Percentiles rank a stretch among this genome's conserved stretches.
Evolutionary conservation across 495 filamentous ascomycete genomes (phyloP).

Genomic region (Hyaloscypha hepaticicola): DNA sequence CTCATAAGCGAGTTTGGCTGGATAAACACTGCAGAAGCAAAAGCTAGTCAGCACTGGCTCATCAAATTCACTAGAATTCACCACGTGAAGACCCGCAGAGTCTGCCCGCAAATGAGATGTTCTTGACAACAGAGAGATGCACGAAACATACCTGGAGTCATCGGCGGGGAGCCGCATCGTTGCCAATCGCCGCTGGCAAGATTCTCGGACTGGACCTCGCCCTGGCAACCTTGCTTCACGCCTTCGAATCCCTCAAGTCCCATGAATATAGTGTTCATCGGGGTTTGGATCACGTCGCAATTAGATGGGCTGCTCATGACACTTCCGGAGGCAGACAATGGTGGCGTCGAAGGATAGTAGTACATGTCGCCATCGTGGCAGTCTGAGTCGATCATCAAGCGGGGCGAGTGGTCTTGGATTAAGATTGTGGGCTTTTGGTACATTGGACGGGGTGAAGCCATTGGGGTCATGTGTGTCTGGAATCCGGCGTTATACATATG

Average conservation of each 20-base stretch:
- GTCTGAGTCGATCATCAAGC: conserved; percentile 78
- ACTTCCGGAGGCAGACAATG: conserved; percentile 81
- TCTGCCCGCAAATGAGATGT: not conserved
- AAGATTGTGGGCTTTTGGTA: conserved; percentile 75
- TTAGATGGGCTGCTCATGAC: conserved; percentile 83
- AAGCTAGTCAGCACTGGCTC: conserved; percentile 14
- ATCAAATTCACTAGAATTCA: not conserved
- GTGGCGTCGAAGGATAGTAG: conserved; percentile 83
- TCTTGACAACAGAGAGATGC: not conserved
- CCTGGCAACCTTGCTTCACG: conserved; percentile 79
- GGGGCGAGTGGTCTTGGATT: conserved; percentile 66
- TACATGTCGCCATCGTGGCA: conserved; percentile 63
- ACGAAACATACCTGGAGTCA: conserved; percentile 86
- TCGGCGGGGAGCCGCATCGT: conserved; percentile 73
- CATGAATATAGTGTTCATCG: conserved; percentile 77
- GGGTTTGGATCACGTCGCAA: conserved; percentile 75
- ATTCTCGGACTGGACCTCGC: conserved; percentile 70
- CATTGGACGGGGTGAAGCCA: conserved; percentile 75
- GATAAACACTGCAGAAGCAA: conserved; percentile 65
- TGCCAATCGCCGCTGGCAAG: conserved; percentile 76
- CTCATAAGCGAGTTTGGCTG: conserved; percentile 67
- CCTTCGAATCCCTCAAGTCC: conserved; percentile 70
- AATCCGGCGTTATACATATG: conserved; percentile 58
- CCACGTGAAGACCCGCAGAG: not conserved
- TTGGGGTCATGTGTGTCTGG: conserved; percentile 66